Conservation (phyloP, 2,329 filamentous ascomycete genomes). For the Geoglossum cookeanum region DNA sequence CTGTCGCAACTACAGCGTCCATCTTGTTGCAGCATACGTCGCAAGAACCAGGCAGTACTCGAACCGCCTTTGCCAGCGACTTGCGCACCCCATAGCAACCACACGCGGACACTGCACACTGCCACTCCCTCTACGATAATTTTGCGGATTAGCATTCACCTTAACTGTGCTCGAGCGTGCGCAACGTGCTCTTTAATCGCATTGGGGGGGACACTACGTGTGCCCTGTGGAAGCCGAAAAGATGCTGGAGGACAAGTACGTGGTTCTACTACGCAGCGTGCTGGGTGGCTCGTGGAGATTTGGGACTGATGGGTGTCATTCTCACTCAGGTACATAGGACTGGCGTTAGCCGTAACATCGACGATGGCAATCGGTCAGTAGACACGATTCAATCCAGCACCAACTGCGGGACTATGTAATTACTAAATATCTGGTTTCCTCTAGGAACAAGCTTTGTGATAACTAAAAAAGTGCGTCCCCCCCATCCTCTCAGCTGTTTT, state of each 20-base stretch:
- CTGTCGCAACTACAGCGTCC: not conserved
- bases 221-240: constrained; percentile 7
- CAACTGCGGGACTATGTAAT: constrained; percentile 6
- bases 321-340: constrained; percentile 47
- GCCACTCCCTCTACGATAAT: not conserved
- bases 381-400: not conserved
- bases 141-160: not conserved
- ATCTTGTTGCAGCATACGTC: not conserved
- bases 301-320: not conserved
- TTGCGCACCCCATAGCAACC: not conserved
- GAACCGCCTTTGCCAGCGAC: not conserved
- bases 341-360: constrained; percentile 55
- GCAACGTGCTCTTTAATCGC: not conserved
- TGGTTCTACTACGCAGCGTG: constrained; percentile 2
- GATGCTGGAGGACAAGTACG: constrained; percentile 30
- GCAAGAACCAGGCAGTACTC: not conserved
- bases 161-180: not conserved
- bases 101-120: not conserved
- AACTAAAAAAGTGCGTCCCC: constrained; percentile 68
- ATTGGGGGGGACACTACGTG: not conserved
- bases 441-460: constrained; percentile 92
- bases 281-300: not conserved
- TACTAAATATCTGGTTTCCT: not conserved
- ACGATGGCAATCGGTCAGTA: constrained; percentile 56
- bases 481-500: not conserved